Conservation (phyloP, 2,329 filamentous ascomycete species). For the Phaeomoniella chlamydospora region DNA sequence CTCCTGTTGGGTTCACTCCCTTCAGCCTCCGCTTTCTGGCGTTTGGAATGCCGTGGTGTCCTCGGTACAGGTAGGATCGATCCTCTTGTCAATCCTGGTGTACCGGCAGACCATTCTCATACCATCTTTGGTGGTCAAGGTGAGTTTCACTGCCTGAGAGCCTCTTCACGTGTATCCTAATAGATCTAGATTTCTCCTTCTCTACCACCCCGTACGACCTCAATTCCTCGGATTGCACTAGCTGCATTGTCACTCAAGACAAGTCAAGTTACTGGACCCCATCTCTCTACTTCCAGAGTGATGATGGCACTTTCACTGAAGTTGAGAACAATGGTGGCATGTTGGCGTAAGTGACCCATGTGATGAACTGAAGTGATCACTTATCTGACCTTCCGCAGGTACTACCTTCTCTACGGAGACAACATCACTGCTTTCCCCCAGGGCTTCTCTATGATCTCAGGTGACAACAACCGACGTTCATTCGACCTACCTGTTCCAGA, state of each 20-base stretch:
- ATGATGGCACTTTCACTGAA: constrained; percentile 50
- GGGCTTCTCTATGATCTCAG: constrained; percentile 71
- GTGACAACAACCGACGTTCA: constrained; percentile 51
- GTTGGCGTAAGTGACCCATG: constrained; percentile 52
- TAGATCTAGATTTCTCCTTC: constrained; percentile 45
- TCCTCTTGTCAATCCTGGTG: constrained; percentile 53
- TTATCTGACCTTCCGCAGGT: constrained; percentile 37
- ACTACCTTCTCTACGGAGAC: constrained; percentile 66
- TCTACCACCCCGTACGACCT: constrained; percentile 45
- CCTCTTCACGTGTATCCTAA: background rate
- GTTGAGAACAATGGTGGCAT: constrained; percentile 69
- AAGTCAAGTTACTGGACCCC: constrained; percentile 85
- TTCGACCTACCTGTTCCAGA: constrained; percentile 57
- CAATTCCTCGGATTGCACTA: constrained; percentile 54
- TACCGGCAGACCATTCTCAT: constrained; percentile 53
- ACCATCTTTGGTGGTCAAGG: constrained; percentile 61
- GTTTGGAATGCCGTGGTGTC: constrained; percentile 66
- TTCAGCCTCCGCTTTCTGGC: constrained; percentile 62
- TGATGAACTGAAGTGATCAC: background rate
- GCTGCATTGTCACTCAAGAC: constrained; percentile 66
- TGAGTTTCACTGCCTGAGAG: constrained; percentile 30
- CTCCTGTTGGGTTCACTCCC: constrained; percentile 19
- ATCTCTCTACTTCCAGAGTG: constrained; percentile 59
- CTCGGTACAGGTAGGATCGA: constrained; percentile 61
- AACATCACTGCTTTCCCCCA: constrained; percentile 58